Conservation (phyloP, 148 eudicot species). For the Rhododendron mucronatum region DNA sequence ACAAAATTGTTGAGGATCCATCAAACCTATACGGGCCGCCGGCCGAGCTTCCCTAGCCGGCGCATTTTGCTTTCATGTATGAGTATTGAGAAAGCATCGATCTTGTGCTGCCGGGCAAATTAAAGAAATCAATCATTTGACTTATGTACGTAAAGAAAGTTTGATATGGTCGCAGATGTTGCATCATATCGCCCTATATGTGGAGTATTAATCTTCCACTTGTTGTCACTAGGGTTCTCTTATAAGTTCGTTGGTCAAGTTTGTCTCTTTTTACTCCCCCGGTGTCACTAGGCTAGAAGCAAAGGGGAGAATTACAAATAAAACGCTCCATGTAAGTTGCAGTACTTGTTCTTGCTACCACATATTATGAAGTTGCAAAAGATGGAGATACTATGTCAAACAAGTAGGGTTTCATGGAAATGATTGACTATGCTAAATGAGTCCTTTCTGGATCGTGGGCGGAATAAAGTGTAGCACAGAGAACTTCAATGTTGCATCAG, state of each 20-base stretch:
- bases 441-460: too few species aligned
- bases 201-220: too few species aligned
- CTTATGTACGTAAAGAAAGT: neutral
- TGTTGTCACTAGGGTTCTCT: neutral
- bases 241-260: neutral
- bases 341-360: too few species aligned
- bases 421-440: neutral
- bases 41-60: neutral
- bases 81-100: neutral
- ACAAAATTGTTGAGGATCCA: neutral
- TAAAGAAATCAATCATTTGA: neutral
- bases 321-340: neutral
- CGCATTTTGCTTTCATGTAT: neutral
- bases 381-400: too few species aligned
- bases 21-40: neutral
- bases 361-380: too few species aligned
- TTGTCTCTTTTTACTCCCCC: neutral
- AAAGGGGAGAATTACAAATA: neutral
- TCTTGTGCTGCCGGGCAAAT: neutral
- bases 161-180: neutral
- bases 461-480: neutral
- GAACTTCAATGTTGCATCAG: neutral
- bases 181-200: neutral
- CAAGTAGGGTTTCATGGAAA: neutral
- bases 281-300: neutral